Evolutionary conservation across 2,329 filamentous ascomycete genomes (phyloP).

Genomic region (Cercospora sp.): DNA sequence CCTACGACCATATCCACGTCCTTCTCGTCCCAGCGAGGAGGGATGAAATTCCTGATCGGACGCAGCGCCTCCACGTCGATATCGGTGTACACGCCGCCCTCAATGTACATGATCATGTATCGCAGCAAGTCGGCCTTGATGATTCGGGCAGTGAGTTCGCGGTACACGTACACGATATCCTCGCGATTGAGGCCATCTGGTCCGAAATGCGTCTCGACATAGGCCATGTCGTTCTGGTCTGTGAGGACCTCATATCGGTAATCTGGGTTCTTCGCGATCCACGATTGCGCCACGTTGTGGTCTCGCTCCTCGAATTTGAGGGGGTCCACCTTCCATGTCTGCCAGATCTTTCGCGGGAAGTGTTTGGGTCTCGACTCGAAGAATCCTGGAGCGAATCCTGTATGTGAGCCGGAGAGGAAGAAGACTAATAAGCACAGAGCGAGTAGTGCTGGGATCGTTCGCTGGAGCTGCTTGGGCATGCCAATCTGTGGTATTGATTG

Average conservation of each 20-base stretch:
- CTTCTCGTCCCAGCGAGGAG: constrained; percentile 61
- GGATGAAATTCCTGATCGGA: constrained; percentile 60
- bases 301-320: constrained; percentile 67
- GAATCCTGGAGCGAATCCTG: constrained; percentile 19
- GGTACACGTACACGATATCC: constrained; percentile 65
- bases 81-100: constrained; percentile 62
- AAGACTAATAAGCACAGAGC: constrained; percentile 49
- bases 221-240: constrained; percentile 66
- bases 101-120: constrained; percentile 68
- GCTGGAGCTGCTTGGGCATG: constrained; percentile 53
- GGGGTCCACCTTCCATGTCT: constrained; percentile 72
- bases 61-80: constrained; percentile 60
- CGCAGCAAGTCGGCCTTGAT: constrained; percentile 67
- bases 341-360: constrained; percentile 73
- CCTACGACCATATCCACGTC: constrained; percentile 72
- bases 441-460: constrained; percentile 52
- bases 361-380: constrained; percentile 30
- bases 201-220: constrained; percentile 69
- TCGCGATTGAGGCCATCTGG: constrained; percentile 64
- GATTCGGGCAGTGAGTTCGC: constrained; percentile 62
- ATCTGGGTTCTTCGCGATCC: constrained; percentile 65
- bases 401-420: constrained; percentile 42
- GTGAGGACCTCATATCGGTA: constrained; percentile 70
- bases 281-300: constrained; percentile 61
- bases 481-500: constrained; percentile 29